Evolutionary conservation across 495 filamentous ascomycete genomes (phyloP).

Genomic region (Trichoderma reesei): DNA sequence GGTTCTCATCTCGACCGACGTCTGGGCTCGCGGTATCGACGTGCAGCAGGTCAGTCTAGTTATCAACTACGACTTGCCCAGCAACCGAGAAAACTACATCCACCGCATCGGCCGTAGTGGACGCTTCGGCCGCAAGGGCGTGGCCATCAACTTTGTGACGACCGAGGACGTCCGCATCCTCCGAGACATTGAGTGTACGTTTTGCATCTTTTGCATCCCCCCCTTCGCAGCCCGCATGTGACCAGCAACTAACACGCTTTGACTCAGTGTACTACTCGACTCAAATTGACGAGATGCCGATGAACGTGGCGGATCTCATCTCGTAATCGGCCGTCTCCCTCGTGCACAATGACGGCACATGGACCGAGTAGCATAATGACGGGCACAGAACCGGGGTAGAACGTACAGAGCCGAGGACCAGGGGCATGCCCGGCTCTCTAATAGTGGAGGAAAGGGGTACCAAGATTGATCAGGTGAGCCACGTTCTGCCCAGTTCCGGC

Average conservation of each 20-base stretch:
- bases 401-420: neutral
- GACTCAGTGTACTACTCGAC: constrained; percentile 55
- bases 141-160: constrained; percentile 99
- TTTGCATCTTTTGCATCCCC: neutral
- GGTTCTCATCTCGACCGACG: constrained; percentile 95
- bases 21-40: constrained; percentile 97
- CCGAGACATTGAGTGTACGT: constrained; percentile 78
- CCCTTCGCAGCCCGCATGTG: neutral
- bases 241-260: neutral
- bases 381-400: neutral
- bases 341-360: neutral
- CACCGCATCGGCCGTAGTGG: constrained; percentile 98
- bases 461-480: constrained; percentile 2
- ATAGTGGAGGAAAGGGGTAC: constrained; percentile 13
- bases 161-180: constrained; percentile 99
- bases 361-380: neutral
- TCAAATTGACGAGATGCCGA: constrained; percentile 80
- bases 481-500: neutral
- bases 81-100: constrained; percentile 99
- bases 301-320: constrained; percentile 70
- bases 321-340: constrained; percentile 19
- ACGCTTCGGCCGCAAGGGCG: constrained; percentile 98
- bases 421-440: neutral
- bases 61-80: constrained; percentile 98
- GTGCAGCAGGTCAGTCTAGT: constrained; percentile 98